These are phyloP conservation scores for Aspergillus unguis DNA, from an alignment of 2,329 filamentous ascomycete genomes.

Conservation along the genomic window DNA sequence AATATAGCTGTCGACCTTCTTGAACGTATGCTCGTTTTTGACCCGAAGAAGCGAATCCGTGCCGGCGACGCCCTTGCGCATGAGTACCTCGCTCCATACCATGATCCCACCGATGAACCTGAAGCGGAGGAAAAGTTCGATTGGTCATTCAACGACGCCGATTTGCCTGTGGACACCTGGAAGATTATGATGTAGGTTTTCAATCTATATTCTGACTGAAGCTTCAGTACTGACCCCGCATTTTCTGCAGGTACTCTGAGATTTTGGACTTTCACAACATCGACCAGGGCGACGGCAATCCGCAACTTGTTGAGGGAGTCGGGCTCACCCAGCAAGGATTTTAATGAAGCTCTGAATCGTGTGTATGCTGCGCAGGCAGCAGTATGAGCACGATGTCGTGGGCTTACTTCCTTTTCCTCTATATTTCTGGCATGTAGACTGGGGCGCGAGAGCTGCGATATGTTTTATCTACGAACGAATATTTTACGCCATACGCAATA, in stretches of 20 bases:
- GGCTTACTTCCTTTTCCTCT: slow-evolving; percentile 16
- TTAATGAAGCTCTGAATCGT: slow-evolving; percentile 21
- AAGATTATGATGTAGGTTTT: slow-evolving; percentile 96
- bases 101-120: slow-evolving; percentile 95
- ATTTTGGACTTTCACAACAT: slow-evolving; percentile 98
- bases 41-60: slow-evolving; percentile 92
- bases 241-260: slow-evolving; percentile 77
- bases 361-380: slow-evolving; percentile 14
- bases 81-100: slow-evolving; percentile 92
- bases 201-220: neutral
- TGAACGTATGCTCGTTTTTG: slow-evolving; percentile 96
- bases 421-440: slow-evolving; percentile 20
- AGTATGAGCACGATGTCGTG: slow-evolving; percentile 20
- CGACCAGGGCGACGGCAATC: slow-evolving; percentile 49
- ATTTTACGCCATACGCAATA: slow-evolving; percentile 13
- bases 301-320: slow-evolving; percentile 27
- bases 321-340: slow-evolving; percentile 25
- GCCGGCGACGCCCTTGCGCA: slow-evolving; percentile 82
- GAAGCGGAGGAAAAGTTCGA: slow-evolving; percentile 97
- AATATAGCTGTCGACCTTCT: slow-evolving; percentile 79
- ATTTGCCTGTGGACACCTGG: slow-evolving; percentile 98
- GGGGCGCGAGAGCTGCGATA: slow-evolving; percentile 20
- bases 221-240: slow-evolving; percentile 2
- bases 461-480: slow-evolving; percentile 17
- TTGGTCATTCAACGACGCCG: slow-evolving; percentile 99